These are phyloP conservation scores for Davidsoniella neocaledoniae DNA, from an alignment of 2,329 filamentous ascomycete genomes.

Conservation along the genomic window DNA sequence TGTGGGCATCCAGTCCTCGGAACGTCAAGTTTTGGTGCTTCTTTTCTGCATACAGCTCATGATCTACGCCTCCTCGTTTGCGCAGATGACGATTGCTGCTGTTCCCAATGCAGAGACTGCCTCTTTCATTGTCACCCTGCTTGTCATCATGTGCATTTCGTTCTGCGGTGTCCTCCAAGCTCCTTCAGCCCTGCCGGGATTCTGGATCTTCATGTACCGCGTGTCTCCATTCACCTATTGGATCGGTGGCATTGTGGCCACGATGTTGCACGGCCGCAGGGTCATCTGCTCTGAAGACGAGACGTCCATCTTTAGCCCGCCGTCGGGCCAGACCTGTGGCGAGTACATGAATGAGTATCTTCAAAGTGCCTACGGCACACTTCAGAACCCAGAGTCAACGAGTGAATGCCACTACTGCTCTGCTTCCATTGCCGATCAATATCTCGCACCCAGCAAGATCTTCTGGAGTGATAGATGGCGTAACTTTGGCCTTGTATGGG, in stretches of 20 bases:
- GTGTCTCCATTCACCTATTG: conserved; percentile 51
- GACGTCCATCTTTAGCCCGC: conserved; percentile 46
- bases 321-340: conserved; percentile 42
- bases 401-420: conserved; percentile 49
- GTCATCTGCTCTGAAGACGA: conserved; percentile 40
- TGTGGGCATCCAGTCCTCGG: conserved; percentile 28
- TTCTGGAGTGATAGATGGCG: conserved; percentile 42
- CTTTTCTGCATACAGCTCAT: conserved; percentile 49
- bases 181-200: conserved; percentile 42
- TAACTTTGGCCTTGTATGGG: conserved; percentile 56
- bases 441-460: conserved; percentile 28
- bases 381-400: conserved; percentile 44
- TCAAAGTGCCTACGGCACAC: conserved; percentile 30
- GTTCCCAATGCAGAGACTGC: conserved; percentile 54
- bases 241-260: conserved; percentile 50
- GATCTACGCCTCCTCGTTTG: conserved; percentile 55
- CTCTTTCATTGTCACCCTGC: conserved; percentile 41
- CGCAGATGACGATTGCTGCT: conserved; percentile 56
- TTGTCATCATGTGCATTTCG: conserved; percentile 40
- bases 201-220: conserved; percentile 67
- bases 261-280: conserved; percentile 38
- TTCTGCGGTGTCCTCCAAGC: conserved; percentile 50
- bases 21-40: conserved; percentile 47
- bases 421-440: conserved; percentile 46
- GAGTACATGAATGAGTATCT: conserved; percentile 46